Percentiles rank a stretch among this genome's conserved stretches.
These are phyloP conservation scores for Lachnellula suecica DNA, from an alignment of 2,329 filamentous ascomycete genomes.

Conservation along the genomic window DNA sequence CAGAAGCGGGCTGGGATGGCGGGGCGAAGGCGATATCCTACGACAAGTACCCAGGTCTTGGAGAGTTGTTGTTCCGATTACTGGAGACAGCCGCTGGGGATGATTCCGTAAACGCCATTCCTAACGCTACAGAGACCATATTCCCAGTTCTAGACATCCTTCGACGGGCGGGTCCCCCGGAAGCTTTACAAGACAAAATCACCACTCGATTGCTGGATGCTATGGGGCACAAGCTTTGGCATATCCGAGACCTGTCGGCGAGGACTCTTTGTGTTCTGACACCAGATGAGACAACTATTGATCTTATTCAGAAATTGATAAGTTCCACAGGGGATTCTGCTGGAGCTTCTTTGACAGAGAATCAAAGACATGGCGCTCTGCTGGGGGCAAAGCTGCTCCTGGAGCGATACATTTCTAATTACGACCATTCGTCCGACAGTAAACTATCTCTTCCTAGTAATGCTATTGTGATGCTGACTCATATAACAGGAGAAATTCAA, in stretches of 20 bases:
- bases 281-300: constrained; percentile 50
- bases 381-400: constrained; percentile 56
- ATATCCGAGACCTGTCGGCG: constrained; percentile 78
- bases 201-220: constrained; percentile 53
- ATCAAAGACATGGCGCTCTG: constrained; percentile 55
- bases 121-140: constrained; percentile 63
- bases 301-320: constrained; percentile 25
- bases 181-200: constrained; percentile 52
- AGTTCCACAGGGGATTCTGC: constrained; percentile 25
- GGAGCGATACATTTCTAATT: constrained; percentile 47
- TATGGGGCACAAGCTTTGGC: constrained; percentile 73
- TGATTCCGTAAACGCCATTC: constrained; percentile 29
- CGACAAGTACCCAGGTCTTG: constrained; percentile 65
- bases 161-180: constrained; percentile 67
- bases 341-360: constrained; percentile 43
- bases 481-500: constrained; percentile 7
- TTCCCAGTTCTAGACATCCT: constrained; percentile 84
- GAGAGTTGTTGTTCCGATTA: constrained; percentile 62
- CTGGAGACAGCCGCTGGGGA: constrained; percentile 40
- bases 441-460: constrained; percentile 24
- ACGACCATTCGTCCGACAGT: constrained; percentile 45
- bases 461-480: constrained; percentile 8
- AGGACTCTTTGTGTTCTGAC: constrained; percentile 67
- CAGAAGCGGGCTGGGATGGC: constrained; percentile 63
- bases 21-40: constrained; percentile 66